Base-by-base conservation (phyloP, 768 basidiomycete genomes). In the Cystofilobasidium bisporidii region DNA sequence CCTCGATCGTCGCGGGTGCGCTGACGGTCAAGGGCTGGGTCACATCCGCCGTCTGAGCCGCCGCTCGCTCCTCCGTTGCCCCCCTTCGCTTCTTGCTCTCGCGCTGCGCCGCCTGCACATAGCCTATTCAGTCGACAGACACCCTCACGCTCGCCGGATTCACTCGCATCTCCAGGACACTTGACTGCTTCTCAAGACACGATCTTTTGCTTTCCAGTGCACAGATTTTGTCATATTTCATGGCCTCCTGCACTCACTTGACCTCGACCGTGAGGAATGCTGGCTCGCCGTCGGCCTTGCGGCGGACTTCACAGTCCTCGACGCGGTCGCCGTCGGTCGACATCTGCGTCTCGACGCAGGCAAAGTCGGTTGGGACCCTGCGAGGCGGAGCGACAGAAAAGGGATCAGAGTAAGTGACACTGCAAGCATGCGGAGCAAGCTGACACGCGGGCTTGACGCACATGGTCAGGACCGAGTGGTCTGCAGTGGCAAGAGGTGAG, bases 311-410 rank as follows among this genome's bases (percentile, higher is more conserved):
- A 75, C 94, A 98, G 77, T 99, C 96, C 26, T 83, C 80, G 0
- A 70, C 41, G 66, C 74, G 74, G 60, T 84, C 82, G 0, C 87
- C 87, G 8, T 76, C 73, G 66, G 88, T 82, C 9, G 91, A 91
- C 63, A 94, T 85, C 76, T 98, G 93, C 28, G 91, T 89, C 77
- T 97, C 94, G 12, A 98, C 84, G 73, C 94, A 98, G 12, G 89
- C 76, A 65, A 80, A 77, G 64, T 80, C 78, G 36, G 60, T 63
- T 33, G 47, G 55, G n/a, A 62, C 62, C 57, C 43, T 41, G 66
- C 65, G 36, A 38, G 30, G 91, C 85, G n/a, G n/a, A n/a, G n/a
- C n/a, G n/a, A n/a, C n/a, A 83, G 75, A 50, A n/a, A 32, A 40
- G n/a, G 41, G 45, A 57, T 30, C 18, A n/a, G n/a, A n/a, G 45